These are phyloP conservation scores for Myxozyma geophila DNA, from an alignment of 805 yeast genomes.

Conservation along the genomic window DNA sequence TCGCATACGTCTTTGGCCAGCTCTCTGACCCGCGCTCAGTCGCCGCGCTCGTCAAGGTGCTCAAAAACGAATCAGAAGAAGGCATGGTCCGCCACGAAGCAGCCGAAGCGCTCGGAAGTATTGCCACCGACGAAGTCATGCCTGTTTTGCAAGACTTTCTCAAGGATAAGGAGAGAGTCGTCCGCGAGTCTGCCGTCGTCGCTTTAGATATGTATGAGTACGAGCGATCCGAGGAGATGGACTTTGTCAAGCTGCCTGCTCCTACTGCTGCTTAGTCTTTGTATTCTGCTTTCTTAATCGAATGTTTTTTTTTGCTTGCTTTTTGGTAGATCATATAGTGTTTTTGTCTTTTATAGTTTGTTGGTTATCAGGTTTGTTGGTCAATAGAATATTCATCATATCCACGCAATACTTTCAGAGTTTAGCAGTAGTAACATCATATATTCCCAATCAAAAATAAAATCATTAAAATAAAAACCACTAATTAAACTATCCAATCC, in stretches of 20 bases:
- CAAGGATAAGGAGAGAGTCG: constrained; percentile 83
- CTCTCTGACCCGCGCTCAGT: constrained; percentile 91
- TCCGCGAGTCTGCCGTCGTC: constrained; percentile 94
- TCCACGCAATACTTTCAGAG: too few species aligned
- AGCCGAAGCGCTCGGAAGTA: constrained; percentile 96
- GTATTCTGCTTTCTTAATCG: neutral
- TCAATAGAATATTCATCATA: too few species aligned
- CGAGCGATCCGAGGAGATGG: constrained; percentile 51
- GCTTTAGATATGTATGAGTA: constrained; percentile 98
- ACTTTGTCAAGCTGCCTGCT: constrained; percentile 24
- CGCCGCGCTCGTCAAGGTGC: constrained; percentile 80
- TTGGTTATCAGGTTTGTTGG: too few species aligned
- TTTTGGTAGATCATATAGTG: neutral
- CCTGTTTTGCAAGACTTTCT: constrained; percentile 82
- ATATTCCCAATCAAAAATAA: too few species aligned
- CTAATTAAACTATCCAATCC: too few species aligned
- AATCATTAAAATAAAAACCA: too few species aligned
- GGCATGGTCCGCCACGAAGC: constrained; percentile 99
- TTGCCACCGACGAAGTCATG: constrained; percentile 93
- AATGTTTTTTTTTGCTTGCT: neutral
- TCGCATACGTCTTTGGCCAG: constrained; percentile 98
- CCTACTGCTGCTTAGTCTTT: neutral
- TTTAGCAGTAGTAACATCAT: too few species aligned
- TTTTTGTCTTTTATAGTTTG: too few species aligned
- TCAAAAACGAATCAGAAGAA: constrained; percentile 78